Percentiles rank a stretch among this genome's conserved stretches.
Conservation (phyloP, 176 grass and related monocot genomes). For the Aegilops tauschii region DNA sequence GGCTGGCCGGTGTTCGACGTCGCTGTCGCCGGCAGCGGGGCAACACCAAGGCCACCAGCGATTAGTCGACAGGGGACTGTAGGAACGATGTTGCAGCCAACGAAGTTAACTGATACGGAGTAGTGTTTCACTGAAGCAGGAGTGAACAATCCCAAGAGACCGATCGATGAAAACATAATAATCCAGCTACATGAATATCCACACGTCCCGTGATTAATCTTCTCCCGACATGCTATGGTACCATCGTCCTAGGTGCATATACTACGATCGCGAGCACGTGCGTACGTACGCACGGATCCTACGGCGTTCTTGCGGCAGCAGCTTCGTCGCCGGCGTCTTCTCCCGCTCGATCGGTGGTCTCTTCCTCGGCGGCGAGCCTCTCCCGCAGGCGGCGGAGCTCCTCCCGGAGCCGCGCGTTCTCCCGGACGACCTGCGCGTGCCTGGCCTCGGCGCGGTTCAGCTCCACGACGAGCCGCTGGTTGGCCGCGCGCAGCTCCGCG, state of each 20-base stretch:
- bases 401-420: slow-evolving; percentile 28
- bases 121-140: not conserved
- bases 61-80: not conserved
- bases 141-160: not conserved
- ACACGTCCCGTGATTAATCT: not conserved
- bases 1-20: not conserved
- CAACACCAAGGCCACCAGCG: not conserved
- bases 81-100: not conserved
- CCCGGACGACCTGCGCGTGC: slow-evolving; percentile 14
- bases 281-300: not conserved
- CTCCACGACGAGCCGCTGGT: slow-evolving; percentile 41
- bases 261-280: not conserved
- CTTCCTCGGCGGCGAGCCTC: slow-evolving; percentile 2
- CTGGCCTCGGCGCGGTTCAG: slow-evolving; percentile 36
- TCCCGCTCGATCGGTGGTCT: not conserved
- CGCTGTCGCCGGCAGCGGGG: not conserved
- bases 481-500: slow-evolving; percentile 31
- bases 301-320: not conserved
- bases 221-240: not conserved
- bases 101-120: not conserved
- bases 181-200: not conserved
- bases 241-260: not conserved
- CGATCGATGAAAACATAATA: not conserved
- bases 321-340: not conserved
- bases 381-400: slow-evolving; percentile 12